These are phyloP conservation scores for Simmondsia chinensis DNA, from an alignment of 148 eudicot species.

Conservation along the genomic window DNA sequence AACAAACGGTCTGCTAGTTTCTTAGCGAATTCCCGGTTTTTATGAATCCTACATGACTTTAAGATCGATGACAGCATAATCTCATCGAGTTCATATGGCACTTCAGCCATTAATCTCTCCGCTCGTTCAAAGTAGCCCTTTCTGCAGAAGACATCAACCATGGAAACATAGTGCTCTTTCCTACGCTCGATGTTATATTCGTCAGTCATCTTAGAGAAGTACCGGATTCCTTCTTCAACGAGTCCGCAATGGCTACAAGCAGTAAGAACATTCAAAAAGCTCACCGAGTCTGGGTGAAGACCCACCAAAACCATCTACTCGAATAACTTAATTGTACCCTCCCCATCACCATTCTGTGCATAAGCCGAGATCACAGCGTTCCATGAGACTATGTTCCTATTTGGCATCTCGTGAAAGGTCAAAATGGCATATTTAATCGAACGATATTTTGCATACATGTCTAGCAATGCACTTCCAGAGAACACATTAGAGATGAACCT, in stretches of 20 bases:
- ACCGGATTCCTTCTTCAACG: conserved; percentile 51
- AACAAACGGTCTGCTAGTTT: conserved; percentile 45
- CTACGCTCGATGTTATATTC: conserved; percentile 37
- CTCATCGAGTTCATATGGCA: conserved; percentile 54
- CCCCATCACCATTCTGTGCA: conserved; percentile 78
- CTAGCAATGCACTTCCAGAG: conserved; percentile 62
- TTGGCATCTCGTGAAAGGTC: conserved; percentile 57
- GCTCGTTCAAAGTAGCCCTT: conserved; percentile 47
- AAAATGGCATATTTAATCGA: conserved; percentile 38
- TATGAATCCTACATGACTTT: conserved; percentile 57
- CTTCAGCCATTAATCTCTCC: conserved; percentile 37
- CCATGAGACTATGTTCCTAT: conserved; percentile 59
- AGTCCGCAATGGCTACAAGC: conserved; percentile 75
- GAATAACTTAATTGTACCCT: conserved; percentile 42
- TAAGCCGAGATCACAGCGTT: conserved; percentile 69
- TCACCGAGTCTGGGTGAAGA: conserved; percentile 54
- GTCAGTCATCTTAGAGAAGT: conserved; percentile 41
- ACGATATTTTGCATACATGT: conserved; percentile 86
- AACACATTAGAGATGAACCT: conserved; percentile 59
- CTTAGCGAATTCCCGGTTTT: conserved; percentile 61
- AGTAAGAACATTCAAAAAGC: conserved; percentile 53
- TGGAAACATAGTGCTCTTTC: conserved; percentile 66
- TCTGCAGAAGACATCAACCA: conserved; percentile 74
- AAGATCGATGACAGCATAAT: conserved; percentile 64
- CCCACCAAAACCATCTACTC: conserved; percentile 45